phyloP scores from a whole-genome alignment of 305 asterid genomes.

The Fraxinus dipetala region DNA sequence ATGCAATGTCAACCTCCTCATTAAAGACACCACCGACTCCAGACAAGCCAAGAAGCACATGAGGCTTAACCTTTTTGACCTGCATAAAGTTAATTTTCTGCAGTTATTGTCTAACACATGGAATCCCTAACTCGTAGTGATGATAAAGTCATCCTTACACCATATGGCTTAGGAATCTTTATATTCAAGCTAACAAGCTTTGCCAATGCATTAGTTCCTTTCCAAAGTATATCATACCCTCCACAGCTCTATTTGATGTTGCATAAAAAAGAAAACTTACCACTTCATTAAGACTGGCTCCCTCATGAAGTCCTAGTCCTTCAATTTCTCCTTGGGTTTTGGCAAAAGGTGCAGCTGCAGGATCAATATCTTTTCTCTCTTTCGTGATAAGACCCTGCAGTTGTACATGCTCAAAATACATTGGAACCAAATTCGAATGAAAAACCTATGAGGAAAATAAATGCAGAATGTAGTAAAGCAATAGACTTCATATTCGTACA shows the following conservation, averaged over 20 bases:
- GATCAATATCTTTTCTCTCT: constrained; percentile 79
- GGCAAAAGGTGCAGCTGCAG: constrained; percentile 92
- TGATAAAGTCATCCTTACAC: background rate
- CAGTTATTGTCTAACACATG: constrained; percentile 21
- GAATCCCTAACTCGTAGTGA: background rate
- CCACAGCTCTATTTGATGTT: background rate
- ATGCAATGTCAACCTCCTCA: constrained; percentile 62
- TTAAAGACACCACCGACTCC: constrained; percentile 92
- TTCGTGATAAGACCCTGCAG: constrained; percentile 89
- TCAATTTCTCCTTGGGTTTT: constrained; percentile 58
- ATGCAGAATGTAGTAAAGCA: background rate
- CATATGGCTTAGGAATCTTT: background rate
- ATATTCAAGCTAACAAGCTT: background rate
- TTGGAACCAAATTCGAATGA: background rate
- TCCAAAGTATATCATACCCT: background rate
- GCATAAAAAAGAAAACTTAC: constrained; percentile 38
- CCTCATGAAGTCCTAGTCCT: constrained; percentile 77
- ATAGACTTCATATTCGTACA: background rate
- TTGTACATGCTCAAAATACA: constrained; percentile 26
- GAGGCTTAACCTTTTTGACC: constrained; percentile 94
- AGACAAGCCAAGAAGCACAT: constrained; percentile 97
- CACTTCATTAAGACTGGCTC: constrained; percentile 83
- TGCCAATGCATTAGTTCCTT: constrained; percentile 23
- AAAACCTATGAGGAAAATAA: background rate
- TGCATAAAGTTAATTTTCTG: constrained; percentile 35